These are phyloP conservation scores for Evansstolkia leycettana DNA, from an alignment of 495 filamentous ascomycete genomes.

Conservation along the genomic window DNA sequence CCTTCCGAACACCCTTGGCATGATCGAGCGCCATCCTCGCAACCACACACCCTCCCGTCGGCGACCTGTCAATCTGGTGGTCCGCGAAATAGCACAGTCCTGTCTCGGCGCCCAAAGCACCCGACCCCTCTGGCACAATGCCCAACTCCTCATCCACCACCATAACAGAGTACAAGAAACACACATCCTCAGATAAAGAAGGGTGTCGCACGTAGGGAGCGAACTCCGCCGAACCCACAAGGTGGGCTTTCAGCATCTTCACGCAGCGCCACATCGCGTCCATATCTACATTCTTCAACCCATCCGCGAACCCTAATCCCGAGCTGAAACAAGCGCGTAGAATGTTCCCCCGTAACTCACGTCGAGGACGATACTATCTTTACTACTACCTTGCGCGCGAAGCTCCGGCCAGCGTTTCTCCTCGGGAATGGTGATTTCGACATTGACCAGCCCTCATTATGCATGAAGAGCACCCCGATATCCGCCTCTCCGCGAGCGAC, in stretches of 20 bases:
- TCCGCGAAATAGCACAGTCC: constrained; percentile 16
- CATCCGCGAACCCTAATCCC: constrained; percentile 11
- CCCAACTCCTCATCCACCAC: constrained; percentile 6
- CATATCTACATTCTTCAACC: no score
- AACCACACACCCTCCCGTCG: constrained; percentile 14
- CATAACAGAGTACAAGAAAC: constrained; percentile 19
- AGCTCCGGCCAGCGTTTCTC: constrained; percentile 14
- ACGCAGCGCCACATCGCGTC: no score
- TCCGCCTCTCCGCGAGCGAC: constrained; percentile 29
- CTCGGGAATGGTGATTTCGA: constrained; percentile 9
- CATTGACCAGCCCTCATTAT: constrained; percentile 59
- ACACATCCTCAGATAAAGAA: constrained; percentile 11
- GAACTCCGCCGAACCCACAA: constrained; percentile 1
- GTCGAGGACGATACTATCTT: no score
- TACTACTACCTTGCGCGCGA: no score
- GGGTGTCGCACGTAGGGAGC: constrained; percentile 8
- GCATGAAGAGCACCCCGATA: constrained; percentile 35
- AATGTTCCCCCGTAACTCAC: constrained; percentile 16
- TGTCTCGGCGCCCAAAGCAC: constrained; percentile 11
- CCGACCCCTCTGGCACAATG: constrained; percentile 2
- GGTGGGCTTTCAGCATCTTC: no score
- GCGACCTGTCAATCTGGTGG: constrained; percentile 17
- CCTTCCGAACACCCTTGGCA: constrained; percentile 5
- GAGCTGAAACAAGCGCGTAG: constrained; percentile 11
- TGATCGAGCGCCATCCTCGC: constrained; percentile 13